Evolutionary conservation across 768 basidiomycete genomes (phyloP).

Genomic region (Calocybe indica): DNA sequence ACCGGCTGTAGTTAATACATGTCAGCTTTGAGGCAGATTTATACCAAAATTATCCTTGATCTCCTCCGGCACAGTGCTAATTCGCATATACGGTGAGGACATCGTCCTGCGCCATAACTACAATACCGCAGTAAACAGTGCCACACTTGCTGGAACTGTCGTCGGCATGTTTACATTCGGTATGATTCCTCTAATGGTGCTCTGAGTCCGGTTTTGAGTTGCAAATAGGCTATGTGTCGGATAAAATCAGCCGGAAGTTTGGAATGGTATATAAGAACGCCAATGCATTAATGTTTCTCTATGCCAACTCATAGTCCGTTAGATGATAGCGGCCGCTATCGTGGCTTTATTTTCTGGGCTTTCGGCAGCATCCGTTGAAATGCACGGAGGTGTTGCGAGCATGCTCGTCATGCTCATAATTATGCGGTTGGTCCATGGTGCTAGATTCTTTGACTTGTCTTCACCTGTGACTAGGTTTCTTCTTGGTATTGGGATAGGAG

Average conservation of each 20-base stretch:
- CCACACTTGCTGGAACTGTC: conserved; percentile 78
- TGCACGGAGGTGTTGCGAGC: conserved; percentile 57
- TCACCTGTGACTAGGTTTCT: conserved; percentile 49
- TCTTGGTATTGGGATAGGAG: conserved; percentile 82
- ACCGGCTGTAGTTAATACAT: conserved; percentile 51
- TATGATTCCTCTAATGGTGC: conserved; percentile 5
- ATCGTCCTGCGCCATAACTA: conserved; percentile 50
- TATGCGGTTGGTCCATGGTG: conserved; percentile 47
- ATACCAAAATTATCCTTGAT: neutral
- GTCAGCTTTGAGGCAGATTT: conserved; percentile 28
- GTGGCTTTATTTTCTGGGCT: conserved; percentile 78
- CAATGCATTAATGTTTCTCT: neutral
- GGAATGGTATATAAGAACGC: conserved; percentile 58
- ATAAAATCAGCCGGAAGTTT: conserved; percentile 80
- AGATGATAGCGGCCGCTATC: conserved; percentile 79
- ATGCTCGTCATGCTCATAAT: conserved; percentile 72
- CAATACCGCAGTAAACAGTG: conserved; percentile 53
- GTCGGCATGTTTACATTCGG: conserved; percentile 81
- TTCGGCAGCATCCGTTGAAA: conserved; percentile 79
- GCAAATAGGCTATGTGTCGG: conserved; percentile 56
- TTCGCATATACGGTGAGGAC: conserved; percentile 57
- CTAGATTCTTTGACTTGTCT: neutral
- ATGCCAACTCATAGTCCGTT: conserved; percentile 6
- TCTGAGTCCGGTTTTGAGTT: neutral
- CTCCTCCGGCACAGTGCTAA: conserved; percentile 45